A percentile compares a stretch with the other conserved stretches of the same genome.
These are phyloP conservation scores for Daldinia loculata DNA, from an alignment of 495 filamentous ascomycete species.

Conservation along the genomic window DNA sequence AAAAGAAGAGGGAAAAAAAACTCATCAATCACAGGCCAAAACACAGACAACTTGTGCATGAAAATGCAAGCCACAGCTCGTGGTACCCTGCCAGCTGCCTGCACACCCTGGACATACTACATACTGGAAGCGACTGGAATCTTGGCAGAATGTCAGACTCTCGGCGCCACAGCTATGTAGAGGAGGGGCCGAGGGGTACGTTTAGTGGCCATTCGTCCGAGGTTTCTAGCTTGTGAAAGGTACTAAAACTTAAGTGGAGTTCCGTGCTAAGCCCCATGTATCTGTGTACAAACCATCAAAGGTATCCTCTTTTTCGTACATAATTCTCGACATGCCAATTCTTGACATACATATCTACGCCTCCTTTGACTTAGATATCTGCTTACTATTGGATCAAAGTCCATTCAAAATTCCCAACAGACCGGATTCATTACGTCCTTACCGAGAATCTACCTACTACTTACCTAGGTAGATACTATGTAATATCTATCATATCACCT, in stretches of 20 bases:
- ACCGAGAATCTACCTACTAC: not conserved
- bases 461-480: not conserved
- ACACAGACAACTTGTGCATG: constrained; percentile 12
- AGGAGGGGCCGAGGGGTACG: constrained; percentile 11
- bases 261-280: not conserved
- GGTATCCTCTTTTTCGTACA: not conserved
- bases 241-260: not conserved
- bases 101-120: not conserved
- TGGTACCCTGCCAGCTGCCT: constrained; percentile 14
- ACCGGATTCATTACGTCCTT: not conserved
- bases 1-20: constrained; percentile 11
- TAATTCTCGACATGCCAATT: not conserved
- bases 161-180: constrained; percentile 11
- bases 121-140: constrained; percentile 22
- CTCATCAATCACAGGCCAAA: constrained; percentile 36
- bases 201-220: constrained; percentile 2
- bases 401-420: not conserved
- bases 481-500: not conserved
- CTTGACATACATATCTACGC: not conserved
- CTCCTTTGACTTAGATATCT: not conserved
- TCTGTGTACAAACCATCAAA: not conserved
- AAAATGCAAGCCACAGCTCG: constrained; percentile 35
- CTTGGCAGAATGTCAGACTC: constrained; percentile 26
- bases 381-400: not conserved
- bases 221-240: not conserved